Conservation (phyloP, 225 moss, liverwort and hornwort genomes). For the Ulota crispa region DNA sequence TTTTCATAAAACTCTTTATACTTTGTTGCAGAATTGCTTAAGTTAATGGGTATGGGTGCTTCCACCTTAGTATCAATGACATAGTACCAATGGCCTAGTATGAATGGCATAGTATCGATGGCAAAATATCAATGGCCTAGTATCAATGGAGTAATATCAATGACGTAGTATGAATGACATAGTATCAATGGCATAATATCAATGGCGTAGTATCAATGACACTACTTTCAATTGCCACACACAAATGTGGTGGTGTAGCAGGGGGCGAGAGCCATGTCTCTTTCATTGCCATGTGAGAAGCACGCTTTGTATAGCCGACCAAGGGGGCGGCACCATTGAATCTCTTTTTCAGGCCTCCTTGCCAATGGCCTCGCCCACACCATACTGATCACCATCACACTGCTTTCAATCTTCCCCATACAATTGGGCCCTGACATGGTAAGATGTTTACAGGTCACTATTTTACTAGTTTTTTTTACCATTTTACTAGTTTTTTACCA, state of each 20-base stretch:
- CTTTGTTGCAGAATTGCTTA: too few species aligned
- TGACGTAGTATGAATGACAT: too few species aligned
- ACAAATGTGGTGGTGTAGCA: not conserved
- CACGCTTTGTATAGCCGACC: constrained; percentile 24
- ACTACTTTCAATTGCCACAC: constrained; percentile 4
- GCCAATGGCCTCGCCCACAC: not conserved
- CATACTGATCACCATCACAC: not conserved
- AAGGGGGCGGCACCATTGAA: constrained; percentile 20
- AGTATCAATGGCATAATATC: too few species aligned
- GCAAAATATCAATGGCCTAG: not conserved
- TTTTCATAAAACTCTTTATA: too few species aligned
- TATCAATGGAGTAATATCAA: too few species aligned
- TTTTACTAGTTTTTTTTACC: too few species aligned
- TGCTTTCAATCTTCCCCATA: not conserved
- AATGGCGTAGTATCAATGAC: too few species aligned
- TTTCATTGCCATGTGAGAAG: constrained; percentile 26
- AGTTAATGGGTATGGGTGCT: too few species aligned
- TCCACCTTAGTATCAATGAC: too few species aligned
- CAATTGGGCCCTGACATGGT: accelerated
- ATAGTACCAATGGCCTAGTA: too few species aligned
- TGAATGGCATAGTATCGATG: too few species aligned
- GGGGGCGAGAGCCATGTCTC: not conserved
- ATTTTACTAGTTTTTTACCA: too few species aligned
- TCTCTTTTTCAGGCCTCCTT: not conserved
- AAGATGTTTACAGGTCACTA: not conserved